phyloP scores from a whole-genome alignment of 805 yeast genomes.

The Candida sithepensis region DNA sequence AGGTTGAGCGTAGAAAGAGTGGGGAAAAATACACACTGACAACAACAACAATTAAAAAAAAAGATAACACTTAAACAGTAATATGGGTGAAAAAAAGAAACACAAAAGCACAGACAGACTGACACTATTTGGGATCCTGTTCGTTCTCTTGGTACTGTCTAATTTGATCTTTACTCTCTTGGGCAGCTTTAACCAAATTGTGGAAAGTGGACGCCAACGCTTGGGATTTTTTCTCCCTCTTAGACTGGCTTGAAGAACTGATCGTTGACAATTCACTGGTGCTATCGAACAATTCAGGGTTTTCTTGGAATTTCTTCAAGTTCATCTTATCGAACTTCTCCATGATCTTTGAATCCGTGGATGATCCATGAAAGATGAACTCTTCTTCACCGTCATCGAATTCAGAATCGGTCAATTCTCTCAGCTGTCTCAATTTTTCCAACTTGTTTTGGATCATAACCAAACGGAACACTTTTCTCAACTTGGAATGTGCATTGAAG shows the following conservation, averaged over 20 bases:
- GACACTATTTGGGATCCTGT: constrained; percentile 2
- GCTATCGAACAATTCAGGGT: background rate
- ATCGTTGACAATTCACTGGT: background rate
- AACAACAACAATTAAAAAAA: no score
- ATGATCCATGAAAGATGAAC: constrained; percentile 30
- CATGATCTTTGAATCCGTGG: constrained; percentile 42
- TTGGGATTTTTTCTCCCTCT: constrained; percentile 1
- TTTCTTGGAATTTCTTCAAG: background rate
- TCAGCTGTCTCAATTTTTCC: constrained; percentile 61
- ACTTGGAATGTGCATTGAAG: constrained; percentile 78
- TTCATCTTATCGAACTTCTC: constrained; percentile 20
- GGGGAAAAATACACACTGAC: no score
- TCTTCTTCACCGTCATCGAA: constrained; percentile 32
- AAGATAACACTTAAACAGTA: no score
- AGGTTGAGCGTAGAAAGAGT: no score
- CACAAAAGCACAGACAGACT: background rate
- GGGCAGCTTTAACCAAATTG: constrained; percentile 30
- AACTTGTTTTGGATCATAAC: constrained; percentile 80
- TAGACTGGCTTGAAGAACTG: background rate
- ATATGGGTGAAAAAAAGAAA: background rate
- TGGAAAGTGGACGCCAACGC: constrained; percentile 29
- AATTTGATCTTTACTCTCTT: constrained; percentile 29
- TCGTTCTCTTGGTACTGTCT: constrained; percentile 25
- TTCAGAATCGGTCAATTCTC: constrained; percentile 46
- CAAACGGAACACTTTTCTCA: constrained; percentile 81